Evolutionary conservation across 148 eudicot genomes (phyloP), one percentile per base, ranked within the genome.

Genomic region (Persicaria maculosa): DNA sequence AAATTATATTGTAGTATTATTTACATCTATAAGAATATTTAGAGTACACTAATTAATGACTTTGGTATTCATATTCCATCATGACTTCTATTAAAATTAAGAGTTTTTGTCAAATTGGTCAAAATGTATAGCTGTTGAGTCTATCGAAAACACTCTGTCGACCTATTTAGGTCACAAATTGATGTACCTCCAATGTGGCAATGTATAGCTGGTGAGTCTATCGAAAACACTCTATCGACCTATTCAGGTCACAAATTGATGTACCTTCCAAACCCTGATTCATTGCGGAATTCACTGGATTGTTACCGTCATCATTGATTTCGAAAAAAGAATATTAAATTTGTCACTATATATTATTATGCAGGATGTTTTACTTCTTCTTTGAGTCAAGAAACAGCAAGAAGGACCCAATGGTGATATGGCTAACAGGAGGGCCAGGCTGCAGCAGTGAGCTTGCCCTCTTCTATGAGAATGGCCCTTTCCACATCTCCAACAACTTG

Each of bases 401-500:
- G 69, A 73, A 83, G 11, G 91, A 89, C 71, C 98, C 98, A 52
- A 88, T 93, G 80, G 98, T 91, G 50, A 93, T 93, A 81, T 93
- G 98, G 98, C 75, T 93, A 78, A 89, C 92, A 68, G 97, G 98
- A 77, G 97, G 98, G 59, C 98, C 98, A 64, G 98, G 98, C 48
- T 93, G 98, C 75, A 91, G 98, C 80, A 91, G 97, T 81, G 98
- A 93, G 80, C 82, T 93, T 83, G 98, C 98, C 67, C 85, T 93
- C 71, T 93, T 93, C 85, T 93, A 89, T 85, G 98, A 93, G 77
- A 93, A 93, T 79, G 98, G 98, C 47, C 98, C 98, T 45, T 93
- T 91, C 74, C 81, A 53, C 11, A 86, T 93, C 77, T 85, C 89
- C 44, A 76, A 88, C 17, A 88, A 93, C 77, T 69, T 91, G 77